Evolutionary conservation across 2,329 filamentous ascomycete genomes (phyloP).

Genomic region (Periconia macrospinosa): DNA sequence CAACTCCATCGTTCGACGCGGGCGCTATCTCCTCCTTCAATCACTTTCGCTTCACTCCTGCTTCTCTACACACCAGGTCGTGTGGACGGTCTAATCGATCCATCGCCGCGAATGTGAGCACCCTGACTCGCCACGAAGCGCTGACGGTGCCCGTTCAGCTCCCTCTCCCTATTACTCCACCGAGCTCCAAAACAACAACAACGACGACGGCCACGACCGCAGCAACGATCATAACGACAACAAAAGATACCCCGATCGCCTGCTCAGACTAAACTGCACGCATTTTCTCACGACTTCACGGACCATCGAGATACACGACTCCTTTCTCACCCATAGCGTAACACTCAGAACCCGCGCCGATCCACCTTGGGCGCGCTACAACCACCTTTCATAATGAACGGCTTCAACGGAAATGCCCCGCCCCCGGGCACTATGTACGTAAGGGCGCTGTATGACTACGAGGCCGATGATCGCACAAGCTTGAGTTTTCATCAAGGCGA

Average conservation of each 20-base stretch:
- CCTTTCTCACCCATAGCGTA: slow-evolving; percentile 11
- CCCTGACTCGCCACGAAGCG: slow-evolving; percentile 33
- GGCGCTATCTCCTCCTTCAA: background rate
- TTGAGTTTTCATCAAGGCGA: slow-evolving; percentile 96
- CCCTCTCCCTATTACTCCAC: slow-evolving; percentile 31
- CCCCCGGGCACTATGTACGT: slow-evolving; percentile 74
- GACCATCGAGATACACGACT: background rate
- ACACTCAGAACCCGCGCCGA: slow-evolving; percentile 8
- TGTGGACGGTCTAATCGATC: slow-evolving; percentile 33
- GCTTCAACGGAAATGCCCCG: slow-evolving; percentile 52
- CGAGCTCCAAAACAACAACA: slow-evolving; percentile 28
- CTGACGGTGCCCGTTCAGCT: slow-evolving; percentile 30
- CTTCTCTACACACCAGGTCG: slow-evolving; percentile 5
- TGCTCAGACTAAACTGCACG: slow-evolving; percentile 3
- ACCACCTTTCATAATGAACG: slow-evolving; percentile 49
- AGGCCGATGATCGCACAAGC: slow-evolving; percentile 94
- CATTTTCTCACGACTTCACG: slow-evolving; percentile 9
- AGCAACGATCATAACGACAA: slow-evolving; percentile 22
- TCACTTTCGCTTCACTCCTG: background rate
- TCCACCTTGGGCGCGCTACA: slow-evolving; percentile 9
- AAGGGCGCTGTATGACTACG: slow-evolving; percentile 85
- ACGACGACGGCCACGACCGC: slow-evolving; percentile 20
- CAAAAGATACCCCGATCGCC: slow-evolving; percentile 13
- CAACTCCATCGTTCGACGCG: background rate
- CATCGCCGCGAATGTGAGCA: slow-evolving; percentile 31